Evolutionary conservation across 345 rosid genomes (phyloP).

Genomic region (Geranium brycei): DNA sequence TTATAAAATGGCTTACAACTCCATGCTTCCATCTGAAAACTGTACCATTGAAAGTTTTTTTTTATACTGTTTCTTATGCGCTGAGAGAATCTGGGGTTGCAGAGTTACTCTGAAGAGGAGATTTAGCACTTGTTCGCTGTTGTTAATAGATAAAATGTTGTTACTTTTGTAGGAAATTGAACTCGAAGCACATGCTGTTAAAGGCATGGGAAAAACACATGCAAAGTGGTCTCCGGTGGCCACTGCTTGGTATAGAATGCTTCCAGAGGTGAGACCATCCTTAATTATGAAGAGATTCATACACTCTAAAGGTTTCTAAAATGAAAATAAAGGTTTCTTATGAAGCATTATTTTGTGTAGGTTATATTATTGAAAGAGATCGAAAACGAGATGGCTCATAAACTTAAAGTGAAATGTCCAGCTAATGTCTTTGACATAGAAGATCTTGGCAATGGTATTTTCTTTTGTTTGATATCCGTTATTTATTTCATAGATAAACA

Average conservation of each 20-base stretch:
- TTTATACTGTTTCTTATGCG: no score
- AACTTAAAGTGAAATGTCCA: constrained; percentile 57
- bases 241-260: constrained; percentile 93
- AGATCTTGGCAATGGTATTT: constrained; percentile 69
- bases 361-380: constrained; percentile 51
- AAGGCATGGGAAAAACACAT: constrained; percentile 84
- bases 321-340: neutral
- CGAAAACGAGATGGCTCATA: constrained; percentile 49
- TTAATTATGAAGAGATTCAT: constrained; percentile 3
- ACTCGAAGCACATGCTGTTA: constrained; percentile 89
- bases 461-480: constrained; percentile 1
- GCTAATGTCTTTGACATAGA: constrained; percentile 79
- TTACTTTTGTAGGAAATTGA: constrained; percentile 66
- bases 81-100: neutral
- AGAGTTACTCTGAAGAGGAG: neutral
- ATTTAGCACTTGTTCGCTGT: neutral
- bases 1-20: no score
- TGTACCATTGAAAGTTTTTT: no score
- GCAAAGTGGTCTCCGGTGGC: constrained; percentile 99
- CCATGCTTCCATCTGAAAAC: no score
- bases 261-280: constrained; percentile 57
- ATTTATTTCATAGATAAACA: neutral
- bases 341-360: constrained; percentile 20
- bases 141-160: neutral
- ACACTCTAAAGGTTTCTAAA: neutral